phyloP scores from a whole-genome alignment of 768 basidiomycete genomes.

The Tricholoma matsutake region DNA sequence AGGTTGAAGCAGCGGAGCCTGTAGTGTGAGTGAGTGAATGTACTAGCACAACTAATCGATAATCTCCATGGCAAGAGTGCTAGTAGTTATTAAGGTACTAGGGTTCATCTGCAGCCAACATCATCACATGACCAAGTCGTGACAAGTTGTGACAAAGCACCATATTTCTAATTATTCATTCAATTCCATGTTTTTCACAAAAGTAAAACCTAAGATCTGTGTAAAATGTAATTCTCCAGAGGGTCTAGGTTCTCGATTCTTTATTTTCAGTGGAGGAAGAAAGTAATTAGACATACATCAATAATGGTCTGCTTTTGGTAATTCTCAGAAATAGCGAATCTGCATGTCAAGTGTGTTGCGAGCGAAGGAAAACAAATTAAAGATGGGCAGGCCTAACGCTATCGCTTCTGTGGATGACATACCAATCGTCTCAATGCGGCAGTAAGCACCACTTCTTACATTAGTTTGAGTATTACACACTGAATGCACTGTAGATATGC shows the following conservation, averaged over 20 bases:
- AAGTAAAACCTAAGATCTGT: not conserved
- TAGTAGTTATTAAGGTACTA: no score
- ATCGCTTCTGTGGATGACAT: no score
- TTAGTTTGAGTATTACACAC: no score
- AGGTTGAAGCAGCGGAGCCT: no score
- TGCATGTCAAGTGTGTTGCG: not conserved
- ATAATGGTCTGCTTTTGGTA: not conserved
- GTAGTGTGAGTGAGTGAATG: no score
- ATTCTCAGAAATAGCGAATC: not conserved
- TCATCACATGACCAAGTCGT: not conserved
- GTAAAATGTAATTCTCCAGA: not conserved
- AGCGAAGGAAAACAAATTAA: no score
- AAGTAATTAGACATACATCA: not conserved
- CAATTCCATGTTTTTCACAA: not conserved
- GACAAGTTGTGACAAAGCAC: not conserved
- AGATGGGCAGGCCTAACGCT: no score
- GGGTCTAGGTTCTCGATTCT: not conserved
- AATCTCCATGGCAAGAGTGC: no score
- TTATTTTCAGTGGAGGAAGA: not conserved
- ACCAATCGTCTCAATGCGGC: no score
- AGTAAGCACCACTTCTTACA: no score
- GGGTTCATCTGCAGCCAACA: not conserved
- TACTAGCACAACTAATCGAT: no score
- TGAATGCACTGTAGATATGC: no score
- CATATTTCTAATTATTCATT: not conserved